Conservation (phyloP, 2,329 filamentous ascomycete genomes). For the Ciborinia camelliae region DNA sequence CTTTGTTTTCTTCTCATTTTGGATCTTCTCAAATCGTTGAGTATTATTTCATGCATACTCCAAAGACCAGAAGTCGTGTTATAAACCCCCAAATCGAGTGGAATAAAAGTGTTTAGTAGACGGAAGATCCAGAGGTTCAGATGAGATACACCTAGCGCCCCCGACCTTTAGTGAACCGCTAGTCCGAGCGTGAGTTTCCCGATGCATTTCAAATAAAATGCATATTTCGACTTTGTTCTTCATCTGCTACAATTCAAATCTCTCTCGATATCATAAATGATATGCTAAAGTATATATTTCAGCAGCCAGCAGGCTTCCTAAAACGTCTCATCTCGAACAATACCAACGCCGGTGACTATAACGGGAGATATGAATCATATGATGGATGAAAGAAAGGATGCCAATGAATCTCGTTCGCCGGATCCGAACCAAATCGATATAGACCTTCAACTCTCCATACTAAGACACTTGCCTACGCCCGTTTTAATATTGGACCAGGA, state of each 20-base stretch:
- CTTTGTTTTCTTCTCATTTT: neutral
- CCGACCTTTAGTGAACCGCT: neutral
- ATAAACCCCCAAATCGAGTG: neutral
- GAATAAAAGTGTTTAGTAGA: neutral
- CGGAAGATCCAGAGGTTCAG: neutral
- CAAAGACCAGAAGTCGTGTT: no score
- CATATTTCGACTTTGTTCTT: neutral
- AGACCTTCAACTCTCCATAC: slow-evolving; percentile 27
- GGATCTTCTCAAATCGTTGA: neutral
- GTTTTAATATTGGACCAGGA: slow-evolving; percentile 26
- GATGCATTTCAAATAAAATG: neutral
- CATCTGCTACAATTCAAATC: no score
- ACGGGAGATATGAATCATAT: neutral
- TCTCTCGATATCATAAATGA: neutral
- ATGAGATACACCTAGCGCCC: neutral
- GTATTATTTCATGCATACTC: neutral
- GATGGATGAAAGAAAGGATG: neutral
- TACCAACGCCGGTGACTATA: neutral
- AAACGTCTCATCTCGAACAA: neutral
- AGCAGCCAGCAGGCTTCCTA: neutral
- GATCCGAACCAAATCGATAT: neutral
- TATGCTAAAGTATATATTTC: slow-evolving; percentile 6
- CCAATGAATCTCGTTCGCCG: neutral
- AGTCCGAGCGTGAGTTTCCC: slow-evolving; percentile 1
- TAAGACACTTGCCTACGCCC: slow-evolving; percentile 26